Evolutionary conservation across 2,329 filamentous ascomycete genomes (phyloP), one percentile per base, ranked within the genome.

Genomic region (Phialophora chinensis): DNA sequence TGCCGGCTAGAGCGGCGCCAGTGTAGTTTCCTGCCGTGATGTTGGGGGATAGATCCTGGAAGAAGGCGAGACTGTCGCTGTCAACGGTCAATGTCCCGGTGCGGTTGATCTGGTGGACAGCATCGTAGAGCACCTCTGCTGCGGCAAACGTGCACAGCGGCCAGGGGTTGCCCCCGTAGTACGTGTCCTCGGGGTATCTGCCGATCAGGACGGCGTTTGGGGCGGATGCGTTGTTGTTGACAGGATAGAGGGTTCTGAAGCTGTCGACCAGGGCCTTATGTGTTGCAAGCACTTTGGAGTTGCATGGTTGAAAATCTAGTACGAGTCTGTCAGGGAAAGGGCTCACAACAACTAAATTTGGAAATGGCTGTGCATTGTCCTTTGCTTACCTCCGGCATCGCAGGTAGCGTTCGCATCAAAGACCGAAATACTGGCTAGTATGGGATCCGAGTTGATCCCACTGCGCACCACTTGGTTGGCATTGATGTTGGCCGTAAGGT

Each of bases 161-260:
- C 91, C 91, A 94, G 2, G 91, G 91, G 76, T 94, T 92, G 5
- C 91, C 91, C 66, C 86, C 87, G 77, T 88, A 90, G 77, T 93
- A 94, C 14, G 83, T 79, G 72, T 95, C 91, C 76, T 91, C 89
- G 0, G 87, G 78, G 74, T 92, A 92, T 66, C 90, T 82, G 53
- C 90, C 90, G 5, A 90, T 80, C 6, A 87, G 84, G 10, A 87
- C 82, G 7, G 89, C 89, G 17, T 78, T 77, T 23, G 89, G 88
- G 35, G 84, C 77, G 1, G 85, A 72, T 59, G 89, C 86, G 4
- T 87, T 89, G 4, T 79, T 81, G 80, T 95, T 95, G 79, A 95
- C 84, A 8, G 77, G 74, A 74, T 92, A 94, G 63, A 90, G 83
- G 0, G 83, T 78, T 47, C 91, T 88, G 83, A 95, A 93, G 0